Conservation (phyloP, 1,139 yeast genomes). For the Blastobotrys ciferrii region DNA sequence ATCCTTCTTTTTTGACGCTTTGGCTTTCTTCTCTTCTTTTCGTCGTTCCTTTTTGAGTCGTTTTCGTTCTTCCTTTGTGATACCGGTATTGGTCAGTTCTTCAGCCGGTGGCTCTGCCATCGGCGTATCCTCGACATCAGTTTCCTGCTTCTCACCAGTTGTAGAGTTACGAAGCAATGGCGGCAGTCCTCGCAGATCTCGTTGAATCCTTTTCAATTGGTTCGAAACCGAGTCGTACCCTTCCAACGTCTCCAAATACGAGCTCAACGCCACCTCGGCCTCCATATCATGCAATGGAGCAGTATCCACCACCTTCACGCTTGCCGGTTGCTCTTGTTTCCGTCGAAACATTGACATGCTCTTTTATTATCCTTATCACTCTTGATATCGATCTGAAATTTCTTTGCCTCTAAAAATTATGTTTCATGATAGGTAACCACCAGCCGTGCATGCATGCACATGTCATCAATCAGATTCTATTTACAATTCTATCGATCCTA, state of each 20-base stretch:
- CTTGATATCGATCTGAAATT: neutral
- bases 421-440: neutral
- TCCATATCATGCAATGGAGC: conserved; percentile 34
- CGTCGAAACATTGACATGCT: conserved; percentile 14
- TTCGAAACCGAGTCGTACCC: conserved; percentile 45
- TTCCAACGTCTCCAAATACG: conserved; percentile 48
- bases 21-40: conserved; percentile 33
- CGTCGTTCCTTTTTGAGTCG: conserved; percentile 44
- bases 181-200: conserved; percentile 73
- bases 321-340: conserved; percentile 27
- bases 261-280: conserved; percentile 45
- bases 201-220: conserved; percentile 64
- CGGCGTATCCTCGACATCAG: conserved; percentile 10
- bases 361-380: neutral
- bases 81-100: conserved; percentile 13
- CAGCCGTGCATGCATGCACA: neutral
- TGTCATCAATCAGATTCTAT: too few relatives aligned
- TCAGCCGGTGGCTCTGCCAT: conserved; percentile 9
- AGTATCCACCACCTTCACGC: conserved; percentile 29
- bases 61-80: conserved; percentile 38
- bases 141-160: conserved; percentile 13
- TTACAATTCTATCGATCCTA: too few relatives aligned
- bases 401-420: neutral
- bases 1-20: conserved; percentile 14
- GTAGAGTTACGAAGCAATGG: conserved; percentile 41